phyloP scores from a whole-genome alignment of 805 yeast genomes.

The Myxozyma nipponensis region DNA sequence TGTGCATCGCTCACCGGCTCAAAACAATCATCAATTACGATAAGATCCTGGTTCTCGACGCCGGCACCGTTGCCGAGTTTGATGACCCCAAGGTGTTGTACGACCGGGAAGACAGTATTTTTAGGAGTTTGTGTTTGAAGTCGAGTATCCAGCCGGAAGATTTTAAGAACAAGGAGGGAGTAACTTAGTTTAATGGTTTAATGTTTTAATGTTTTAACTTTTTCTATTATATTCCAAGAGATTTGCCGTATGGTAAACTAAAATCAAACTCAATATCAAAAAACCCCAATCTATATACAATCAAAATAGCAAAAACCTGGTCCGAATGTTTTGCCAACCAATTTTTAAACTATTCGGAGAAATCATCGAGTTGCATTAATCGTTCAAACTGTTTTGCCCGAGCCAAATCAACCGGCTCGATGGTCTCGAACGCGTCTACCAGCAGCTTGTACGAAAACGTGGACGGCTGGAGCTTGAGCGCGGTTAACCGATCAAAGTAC shows the following conservation, averaged over 20 bases:
- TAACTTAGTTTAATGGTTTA: background rate
- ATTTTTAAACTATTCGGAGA: background rate
- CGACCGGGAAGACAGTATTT: slow-evolving; percentile 42
- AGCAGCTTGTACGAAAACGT: slow-evolving; percentile 42
- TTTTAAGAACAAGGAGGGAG: slow-evolving; percentile 36
- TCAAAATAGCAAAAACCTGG: background rate
- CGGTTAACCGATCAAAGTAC: slow-evolving; percentile 34
- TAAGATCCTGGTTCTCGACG: slow-evolving; percentile 74
- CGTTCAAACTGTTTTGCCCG: slow-evolving; percentile 36
- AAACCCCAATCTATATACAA: background rate
- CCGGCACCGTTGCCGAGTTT: slow-evolving; percentile 69
- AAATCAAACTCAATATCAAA: too few relatives aligned
- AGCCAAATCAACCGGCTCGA: slow-evolving; percentile 36
- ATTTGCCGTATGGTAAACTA: too few relatives aligned
- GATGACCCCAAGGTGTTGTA: slow-evolving; percentile 46
- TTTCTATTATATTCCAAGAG: background rate
- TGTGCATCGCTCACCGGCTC: slow-evolving; percentile 73
- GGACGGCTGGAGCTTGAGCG: slow-evolving; percentile 32
- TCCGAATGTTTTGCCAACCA: background rate
- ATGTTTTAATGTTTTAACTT: background rate
- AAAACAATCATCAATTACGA: slow-evolving; percentile 71
- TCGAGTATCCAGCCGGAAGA: slow-evolving; percentile 45
- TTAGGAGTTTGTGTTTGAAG: slow-evolving; percentile 49
- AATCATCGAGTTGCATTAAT: background rate
- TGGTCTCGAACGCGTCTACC: slow-evolving; percentile 38